Evolutionary conservation across 2,329 filamentous ascomycete genomes (phyloP), one percentile per base, ranked within the genome.

Genomic region (Penicillium sp.): DNA sequence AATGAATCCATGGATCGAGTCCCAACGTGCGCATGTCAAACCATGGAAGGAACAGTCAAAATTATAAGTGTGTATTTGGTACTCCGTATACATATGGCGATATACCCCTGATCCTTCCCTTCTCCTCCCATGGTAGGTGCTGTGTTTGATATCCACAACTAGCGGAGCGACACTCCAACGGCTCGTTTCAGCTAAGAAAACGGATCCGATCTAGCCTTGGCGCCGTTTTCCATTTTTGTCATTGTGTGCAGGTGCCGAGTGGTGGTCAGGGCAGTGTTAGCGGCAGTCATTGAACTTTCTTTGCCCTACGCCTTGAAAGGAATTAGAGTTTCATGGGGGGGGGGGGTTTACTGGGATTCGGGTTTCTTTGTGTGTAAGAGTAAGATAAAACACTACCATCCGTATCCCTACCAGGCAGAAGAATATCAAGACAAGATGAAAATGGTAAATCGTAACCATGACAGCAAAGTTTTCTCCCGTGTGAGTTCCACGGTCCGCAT

Each of bases 231-330:
- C 39, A 17, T 43, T 17, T 39, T 44, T 27, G 53, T 57, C 53
- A 55, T 48, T 36, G 29, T 29, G 58, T 45, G 58, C 56, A 53
- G 55, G 54, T 58, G 47, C 49, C 61, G 47, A 36, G 33, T 31
- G 49, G 53, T 61, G 61, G 57, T 53, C 61, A 48, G 57, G 59
- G 61, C 61, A 57, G 19, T 42, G 21, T 54, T 61, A 60, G 59
- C 54, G 57, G 59, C 59, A 52, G 42, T 48, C 57, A 33, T 53
- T 49, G 55, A 55, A 52, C 54, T 61, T 39, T 60, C 23, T 54
- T 55, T 50, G n/a, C 15, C 35, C 33, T 54, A 31, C 51, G 36
- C 29, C 25, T 45, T 42, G 45, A 31, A 57, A 36, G 12, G 21
- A 27, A 38, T 21, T 48, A 53, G 33, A 53, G 51, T 53, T 53